Conservation (phyloP, 805 yeast genomes). For the Schwanniomyces polymorphus region DNA sequence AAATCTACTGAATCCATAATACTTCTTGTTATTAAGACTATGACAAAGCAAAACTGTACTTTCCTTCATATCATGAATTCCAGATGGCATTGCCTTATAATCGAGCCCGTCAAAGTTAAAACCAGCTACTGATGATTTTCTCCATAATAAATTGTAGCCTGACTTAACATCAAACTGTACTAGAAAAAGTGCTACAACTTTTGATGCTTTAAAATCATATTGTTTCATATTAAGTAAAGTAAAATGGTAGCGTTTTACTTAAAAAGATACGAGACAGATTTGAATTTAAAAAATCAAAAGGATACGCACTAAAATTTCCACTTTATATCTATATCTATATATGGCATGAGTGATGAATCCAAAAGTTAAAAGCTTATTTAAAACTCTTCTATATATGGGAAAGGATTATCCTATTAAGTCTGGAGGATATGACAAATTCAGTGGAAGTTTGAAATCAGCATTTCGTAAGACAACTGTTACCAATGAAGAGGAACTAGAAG, state of each 20-base stretch:
- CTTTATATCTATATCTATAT: neutral
- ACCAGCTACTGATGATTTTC: conserved; percentile 13
- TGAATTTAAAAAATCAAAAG: neutral
- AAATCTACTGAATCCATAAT: conserved; percentile 38
- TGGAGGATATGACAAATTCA: conserved; percentile 28
- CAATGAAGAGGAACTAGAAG: conserved; percentile 15
- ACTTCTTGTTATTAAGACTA: conserved; percentile 15
- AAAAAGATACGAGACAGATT: neutral
- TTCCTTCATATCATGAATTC: conserved; percentile 34
- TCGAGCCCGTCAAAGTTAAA: conserved; percentile 34
- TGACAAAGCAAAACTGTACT: conserved; percentile 34
- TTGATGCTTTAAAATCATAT: conserved; percentile 18
- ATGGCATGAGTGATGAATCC: neutral
- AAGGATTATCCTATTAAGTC: conserved; percentile 31
- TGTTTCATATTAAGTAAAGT: neutral
- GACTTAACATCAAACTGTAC: conserved; percentile 32
- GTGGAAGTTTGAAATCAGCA: conserved; percentile 14
- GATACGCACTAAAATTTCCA: neutral
- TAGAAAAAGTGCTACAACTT: conserved; percentile 31
- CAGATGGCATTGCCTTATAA: conserved; percentile 40
- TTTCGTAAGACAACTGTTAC: conserved; percentile 15
- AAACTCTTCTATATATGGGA: conserved; percentile 32
- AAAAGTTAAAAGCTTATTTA: conserved; percentile 20
- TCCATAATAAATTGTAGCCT: conserved; percentile 42
- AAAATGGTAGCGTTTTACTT: too few species aligned